Base-by-base conservation (phyloP, 257 asterid species). In the Nicotiana sylvestris region DNA sequence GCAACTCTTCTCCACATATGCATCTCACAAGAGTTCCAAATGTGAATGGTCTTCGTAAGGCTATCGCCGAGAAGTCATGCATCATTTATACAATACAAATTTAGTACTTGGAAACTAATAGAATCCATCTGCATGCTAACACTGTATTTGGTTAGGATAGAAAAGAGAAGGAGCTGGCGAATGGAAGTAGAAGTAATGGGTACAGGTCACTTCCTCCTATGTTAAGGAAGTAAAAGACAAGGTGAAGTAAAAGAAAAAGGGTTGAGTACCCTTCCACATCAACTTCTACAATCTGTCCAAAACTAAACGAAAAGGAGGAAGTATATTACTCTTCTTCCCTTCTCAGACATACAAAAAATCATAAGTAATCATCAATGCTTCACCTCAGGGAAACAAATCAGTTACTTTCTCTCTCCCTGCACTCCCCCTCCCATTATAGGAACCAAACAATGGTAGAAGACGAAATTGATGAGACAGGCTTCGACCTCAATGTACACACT, bases 11-110 rank as follows among this genome's bases (percentile, higher is more conserved):
- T 29, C n/a, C n/a, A 2, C 32, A 32, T 18, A 65, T 65, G 69
- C 70, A 65, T 65, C 70, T 65, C 70, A 65, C 13, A 65, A 65
- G n/a, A 65, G 70, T 27, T 65, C 37, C 70, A 65, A 65, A 65
- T 65, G 56, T 10, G 70, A 27, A 64, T 29, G 69, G 12, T 64
- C 49, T 64, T 29, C 1, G 8, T 27, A 64, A 1, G 18, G 37
- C 37, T n/a, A 16, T 69, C 21, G 21, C 57, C 18, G 8, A 39
- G 77, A 69, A 43, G 33, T 43, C 78, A 39, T 11, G n/a, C 57
- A 39, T 39, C 78, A 70, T 39, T 70, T 70, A 70, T 43, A 70
- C 33, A 39, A 70, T 70, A 21, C 30, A 69, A n/a, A 11, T 70
- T n/a, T 70, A 70, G 33, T 70, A 11, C 58, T 43, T 70, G 78